Base-by-base conservation (phyloP, 2,329 filamentous ascomycete species). In the Trichoderma aggressivum region DNA sequence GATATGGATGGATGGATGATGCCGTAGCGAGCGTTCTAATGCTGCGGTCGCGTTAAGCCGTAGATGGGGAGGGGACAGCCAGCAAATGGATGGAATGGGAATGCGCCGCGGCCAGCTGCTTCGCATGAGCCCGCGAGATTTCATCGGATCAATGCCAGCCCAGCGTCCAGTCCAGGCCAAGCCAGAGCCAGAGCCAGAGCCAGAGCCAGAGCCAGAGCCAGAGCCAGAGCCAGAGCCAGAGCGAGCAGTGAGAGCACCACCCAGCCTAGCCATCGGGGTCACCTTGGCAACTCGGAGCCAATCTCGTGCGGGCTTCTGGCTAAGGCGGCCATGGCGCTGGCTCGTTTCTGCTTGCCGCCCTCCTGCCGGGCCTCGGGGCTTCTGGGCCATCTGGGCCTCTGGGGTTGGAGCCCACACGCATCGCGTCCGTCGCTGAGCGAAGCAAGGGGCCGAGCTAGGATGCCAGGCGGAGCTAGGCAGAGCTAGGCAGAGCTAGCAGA, bases 331-430 rank as follows among this genome's bases (percentile, higher is more conserved):
- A 32, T 28, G 61, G 61, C 28, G 61, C 61, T 34, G 61, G 18
- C 39, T 50, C n/a, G 21, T 55, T 53, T 55, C 34, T 59, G 65
- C 53, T 58, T 63, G 34, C 50, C 50, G 30, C 34, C 50, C 55
- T 47, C 28, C 67, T 59, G 28, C 47, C 34, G 43, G 34, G 59
- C 59, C 32, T 65, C 62, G 21, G 62, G 62, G 50, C 50, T 58
- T 66, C 32, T 21, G 63, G 28, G 18, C 26, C 43, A 36, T 55
- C n/a, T n/a, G 61, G 21, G 21, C 43, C 28, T 59, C 28, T 39
- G 43, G 65, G 70, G 59, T 32, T 55, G 58, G 64, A 59, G 50
- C 16, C 70, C 70, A 70, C 70, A 39, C 63, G 63, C 58, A 60
- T 47, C 63, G 56, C 50, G 63, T 58, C 63, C 32, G 50, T 59